Evolutionary conservation across 2,329 filamentous ascomycete genomes (phyloP), one percentile per base, ranked within the genome.

Genomic region (Talaromyces sp.): DNA sequence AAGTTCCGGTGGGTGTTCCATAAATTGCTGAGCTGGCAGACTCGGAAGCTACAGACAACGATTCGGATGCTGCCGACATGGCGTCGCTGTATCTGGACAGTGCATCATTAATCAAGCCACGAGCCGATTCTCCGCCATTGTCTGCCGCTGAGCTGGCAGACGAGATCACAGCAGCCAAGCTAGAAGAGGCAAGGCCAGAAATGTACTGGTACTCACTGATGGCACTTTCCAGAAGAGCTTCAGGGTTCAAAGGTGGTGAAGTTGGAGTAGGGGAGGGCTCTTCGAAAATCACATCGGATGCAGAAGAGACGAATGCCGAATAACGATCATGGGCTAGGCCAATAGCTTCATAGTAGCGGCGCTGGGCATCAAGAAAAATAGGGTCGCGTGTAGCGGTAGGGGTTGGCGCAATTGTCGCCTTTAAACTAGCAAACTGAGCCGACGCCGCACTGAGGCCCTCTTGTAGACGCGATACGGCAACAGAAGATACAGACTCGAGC

Each of bases 311-410:
- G 72, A 95, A 94, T 59, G 89, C 89, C 5, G 89, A 87, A 75
- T 95, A 95, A 43, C 89, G 87, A 50, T 88, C 91, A 71, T 96
- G 90, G 0, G 92, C 92, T 52, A 92, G 76, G 33, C 92, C 92
- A 27, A 95, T 77, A 11, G 89, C 91, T 68, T 92, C 89, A 70
- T 92, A 93, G 76, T 94, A 94, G 65, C 89, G 80, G 83, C 88
- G 73, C 82, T 86, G 73, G 80, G 86, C 78, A 83, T 85, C 81
- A 78, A 89, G 76, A 80, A 89, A 66, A 76, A 84, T 75, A 73
- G 82, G 75, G 70, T 86, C 68, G 78, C 87, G 68, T 74, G 83
- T 80, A 79, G 1, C 89, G 87, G 1, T 88, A 85, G 47, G 88
- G 85, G 14, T 87, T 83, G 22, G 88, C 86, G 47, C 33, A 22